phyloP scores from a whole-genome alignment of 768 basidiomycete species.

The Tricholoma matsutake region DNA sequence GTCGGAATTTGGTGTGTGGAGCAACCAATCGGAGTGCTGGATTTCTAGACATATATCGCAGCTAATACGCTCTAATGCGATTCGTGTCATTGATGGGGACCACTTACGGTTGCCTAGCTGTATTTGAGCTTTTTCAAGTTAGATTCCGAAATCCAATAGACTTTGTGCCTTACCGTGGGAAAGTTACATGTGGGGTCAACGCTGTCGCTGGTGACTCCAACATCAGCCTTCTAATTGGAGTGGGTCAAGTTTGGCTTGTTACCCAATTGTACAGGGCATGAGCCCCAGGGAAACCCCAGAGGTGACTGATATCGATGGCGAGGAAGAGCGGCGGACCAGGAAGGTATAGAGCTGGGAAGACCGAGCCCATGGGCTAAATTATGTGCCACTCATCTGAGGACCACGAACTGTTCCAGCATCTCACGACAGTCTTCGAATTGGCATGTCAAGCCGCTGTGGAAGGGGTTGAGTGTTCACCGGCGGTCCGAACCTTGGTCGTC shows the following conservation, averaged over 20 bases:
- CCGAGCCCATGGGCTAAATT: background rate
- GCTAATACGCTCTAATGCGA: too few relatives aligned
- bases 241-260: background rate
- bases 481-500: too few relatives aligned
- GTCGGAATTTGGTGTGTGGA: background rate
- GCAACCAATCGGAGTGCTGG: background rate
- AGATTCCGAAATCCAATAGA: too few relatives aligned
- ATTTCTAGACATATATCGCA: background rate
- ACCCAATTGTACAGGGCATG: background rate
- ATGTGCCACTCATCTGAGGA: background rate
- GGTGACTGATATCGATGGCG: background rate
- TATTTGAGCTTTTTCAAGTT: background rate
- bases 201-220: background rate
- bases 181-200: too few relatives aligned
- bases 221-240: background rate
- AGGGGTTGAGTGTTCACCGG: too few relatives aligned
- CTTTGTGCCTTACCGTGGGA: background rate
- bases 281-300: background rate
- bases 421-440: background rate
- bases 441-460: background rate
- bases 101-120: background rate
- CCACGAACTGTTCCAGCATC: background rate
- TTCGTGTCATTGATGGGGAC: background rate
- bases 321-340: background rate
- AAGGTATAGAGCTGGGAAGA: background rate